Base-by-base conservation (phyloP, 2,329 filamentous ascomycete species). In the Biscogniauxia mediterranea region DNA sequence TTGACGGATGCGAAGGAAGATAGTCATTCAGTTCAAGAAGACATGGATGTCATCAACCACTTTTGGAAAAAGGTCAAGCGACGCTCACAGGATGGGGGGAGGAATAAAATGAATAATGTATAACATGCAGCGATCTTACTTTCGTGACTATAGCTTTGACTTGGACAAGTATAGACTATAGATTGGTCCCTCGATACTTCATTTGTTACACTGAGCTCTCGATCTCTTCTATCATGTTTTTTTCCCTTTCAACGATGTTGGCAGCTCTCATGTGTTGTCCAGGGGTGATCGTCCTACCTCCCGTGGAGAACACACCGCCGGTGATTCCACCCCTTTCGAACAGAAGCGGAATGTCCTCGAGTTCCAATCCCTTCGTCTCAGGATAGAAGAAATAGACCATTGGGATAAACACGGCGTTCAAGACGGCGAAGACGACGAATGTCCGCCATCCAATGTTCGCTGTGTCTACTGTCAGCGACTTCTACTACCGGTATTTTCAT, bases 291-390 rank as follows among this genome's bases (percentile, higher is more conserved):
- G 73, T 52, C 70, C 71, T 59, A 15, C 61, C 61, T 17, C 56
- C 28, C 8, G 58, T 56, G 19, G 72, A 77, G 58, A 73, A 77
- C 56, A 77, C 73, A 15, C 74, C 74, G 2, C 74, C 75, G 1
- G 74, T 76, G 13, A 77, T 61, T 5, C 75, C 73, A 2, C 73
- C 74, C n/a, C 69, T 70, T 13, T 71, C 69, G 52, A 79, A 78
- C n/a, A 78, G 70, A 56, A 74, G 70, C 2, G 52, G 42, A n/a
- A 81, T 75, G 66, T 81, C 80, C 63, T 81, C 80, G 0, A 81
- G 71, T 38, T 77, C 74, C 3, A 79, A 64, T 0, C 75, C 73
- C 55, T 77, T 79, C 0, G 78, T 81, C 61, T 81, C 78, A 0
- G 77, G 78, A 60, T 74, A 78, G 70, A 79, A 79, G 64, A 75